These are phyloP conservation scores for Colletotrichum costaricense DNA, from an alignment of 2,329 filamentous ascomycete species.

Conservation along the genomic window DNA sequence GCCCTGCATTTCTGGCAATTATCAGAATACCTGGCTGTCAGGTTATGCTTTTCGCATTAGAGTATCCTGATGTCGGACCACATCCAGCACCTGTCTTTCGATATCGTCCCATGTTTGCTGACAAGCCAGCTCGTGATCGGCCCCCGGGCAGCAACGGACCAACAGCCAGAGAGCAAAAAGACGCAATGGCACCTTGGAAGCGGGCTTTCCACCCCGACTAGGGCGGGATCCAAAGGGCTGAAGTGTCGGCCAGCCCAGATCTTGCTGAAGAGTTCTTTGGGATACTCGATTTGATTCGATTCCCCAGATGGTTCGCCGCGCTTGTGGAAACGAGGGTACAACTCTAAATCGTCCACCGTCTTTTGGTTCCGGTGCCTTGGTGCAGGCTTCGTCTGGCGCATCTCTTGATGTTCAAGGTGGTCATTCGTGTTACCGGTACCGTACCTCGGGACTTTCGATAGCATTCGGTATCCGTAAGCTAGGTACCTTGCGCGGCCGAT, in stretches of 20 bases:
- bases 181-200: neutral
- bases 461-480: neutral
- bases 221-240: slow-evolving; percentile 11
- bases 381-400: slow-evolving; percentile 1
- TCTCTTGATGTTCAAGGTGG: neutral
- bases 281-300: neutral
- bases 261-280: slow-evolving; percentile 9
- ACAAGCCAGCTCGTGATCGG: slow-evolving; percentile 26
- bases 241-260: slow-evolving; percentile 8
- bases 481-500: neutral
- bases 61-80: slow-evolving; percentile 28
- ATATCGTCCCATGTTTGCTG: slow-evolving; percentile 25
- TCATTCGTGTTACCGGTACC: neutral
- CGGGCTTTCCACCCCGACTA: neutral
- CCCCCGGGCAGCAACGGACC: slow-evolving; percentile 1
- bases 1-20: neutral
- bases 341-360: slow-evolving; percentile 22
- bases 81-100: slow-evolving; percentile 30
- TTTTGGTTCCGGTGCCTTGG: neutral
- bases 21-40: neutral
- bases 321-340: slow-evolving; percentile 21
- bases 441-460: slow-evolving; percentile 1
- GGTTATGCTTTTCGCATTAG: neutral
- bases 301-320: slow-evolving; percentile 26
- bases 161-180: slow-evolving; percentile 1